Percentiles rank a stretch among this genome's conserved stretches.
phyloP scores from a whole-genome alignment of 495 filamentous ascomycete genomes.

The Xylaria sp. region DNA sequence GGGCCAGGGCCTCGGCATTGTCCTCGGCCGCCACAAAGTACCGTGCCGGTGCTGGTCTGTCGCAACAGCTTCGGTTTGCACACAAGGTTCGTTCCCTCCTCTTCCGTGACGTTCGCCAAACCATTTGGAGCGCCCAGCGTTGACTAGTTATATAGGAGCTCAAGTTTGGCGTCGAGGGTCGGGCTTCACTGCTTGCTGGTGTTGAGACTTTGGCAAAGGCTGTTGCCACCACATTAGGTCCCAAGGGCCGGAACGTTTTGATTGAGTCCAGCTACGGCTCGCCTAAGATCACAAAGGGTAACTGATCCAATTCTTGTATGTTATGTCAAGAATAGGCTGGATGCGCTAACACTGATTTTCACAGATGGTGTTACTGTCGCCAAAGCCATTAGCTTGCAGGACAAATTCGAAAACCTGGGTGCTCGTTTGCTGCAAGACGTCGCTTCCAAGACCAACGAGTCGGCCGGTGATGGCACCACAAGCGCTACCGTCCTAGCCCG shows the following conservation, averaged over 20 bases:
- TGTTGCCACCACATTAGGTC: slow-evolving; percentile 93
- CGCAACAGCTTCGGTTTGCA: slow-evolving; percentile 88
- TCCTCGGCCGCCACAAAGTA: slow-evolving; percentile 64
- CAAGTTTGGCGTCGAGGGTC: slow-evolving; percentile 96
- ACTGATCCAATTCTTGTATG: slow-evolving; percentile 33
- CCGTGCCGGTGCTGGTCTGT: slow-evolving; percentile 58
- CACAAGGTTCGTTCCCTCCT: slow-evolving; percentile 77
- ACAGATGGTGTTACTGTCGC: slow-evolving; percentile 95
- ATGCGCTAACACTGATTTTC: slow-evolving; percentile 33
- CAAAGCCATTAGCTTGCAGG: slow-evolving; percentile 89
- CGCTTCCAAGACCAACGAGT: slow-evolving; percentile 98
- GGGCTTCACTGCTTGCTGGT: slow-evolving; percentile 87
- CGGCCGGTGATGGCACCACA: slow-evolving; percentile 97
- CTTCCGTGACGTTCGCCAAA: background rate
- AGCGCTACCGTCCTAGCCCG: slow-evolving; percentile 96
- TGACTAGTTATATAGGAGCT: slow-evolving; percentile 70
- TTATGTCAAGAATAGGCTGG: background rate
- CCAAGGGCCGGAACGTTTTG: slow-evolving; percentile 96
- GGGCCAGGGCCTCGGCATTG: slow-evolving; percentile 71
- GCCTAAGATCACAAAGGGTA: slow-evolving; percentile 99
- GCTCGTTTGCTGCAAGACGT: slow-evolving; percentile 96
- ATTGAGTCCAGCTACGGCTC: slow-evolving; percentile 98
- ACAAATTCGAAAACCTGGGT: slow-evolving; percentile 99
- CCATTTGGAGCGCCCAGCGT: background rate
- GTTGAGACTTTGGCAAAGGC: slow-evolving; percentile 97